A percentile compares a stretch with the other conserved stretches of the same genome.
Evolutionary conservation across 2,329 filamentous ascomycete species (phyloP).

Genomic region (Botrytis aclada): DNA sequence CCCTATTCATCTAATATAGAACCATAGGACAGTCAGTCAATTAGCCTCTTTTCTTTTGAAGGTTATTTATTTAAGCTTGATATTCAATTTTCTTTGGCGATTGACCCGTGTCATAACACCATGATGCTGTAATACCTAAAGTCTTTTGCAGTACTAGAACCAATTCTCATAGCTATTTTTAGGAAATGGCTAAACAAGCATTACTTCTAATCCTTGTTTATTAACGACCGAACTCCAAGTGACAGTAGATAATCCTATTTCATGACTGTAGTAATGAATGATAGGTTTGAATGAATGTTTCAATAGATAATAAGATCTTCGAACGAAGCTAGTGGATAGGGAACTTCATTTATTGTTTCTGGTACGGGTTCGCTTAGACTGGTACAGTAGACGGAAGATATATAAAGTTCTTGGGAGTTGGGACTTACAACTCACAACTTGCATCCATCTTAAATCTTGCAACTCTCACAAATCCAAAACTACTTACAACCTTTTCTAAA

Average conservation of each 20-base stretch:
- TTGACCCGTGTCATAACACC: background rate
- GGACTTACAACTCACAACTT: too few species aligned
- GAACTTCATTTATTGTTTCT: fast-evolving
- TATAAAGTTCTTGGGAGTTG: background rate
- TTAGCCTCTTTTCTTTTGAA: background rate
- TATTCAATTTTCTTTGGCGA: background rate
- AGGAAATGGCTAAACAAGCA: fast-evolving
- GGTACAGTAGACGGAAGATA: background rate
- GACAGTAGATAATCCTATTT: background rate
- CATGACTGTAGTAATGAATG: fast-evolving
- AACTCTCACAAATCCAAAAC: background rate
- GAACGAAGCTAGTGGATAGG: background rate
- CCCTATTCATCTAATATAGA: background rate
- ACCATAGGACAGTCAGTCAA: background rate
- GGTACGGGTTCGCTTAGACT: background rate
- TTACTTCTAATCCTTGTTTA: background rate
- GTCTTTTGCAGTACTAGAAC: fast-evolving
- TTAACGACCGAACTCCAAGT: background rate
- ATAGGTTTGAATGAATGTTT: background rate
- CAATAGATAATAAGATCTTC: background rate
- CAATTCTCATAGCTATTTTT: background rate
- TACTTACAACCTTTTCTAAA: background rate
- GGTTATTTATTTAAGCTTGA: background rate
- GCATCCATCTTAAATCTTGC: too few species aligned
- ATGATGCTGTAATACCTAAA: background rate